Evolutionary conservation across 805 yeast genomes (phyloP).

Genomic region (Tetrapisispora taiwanensis): DNA sequence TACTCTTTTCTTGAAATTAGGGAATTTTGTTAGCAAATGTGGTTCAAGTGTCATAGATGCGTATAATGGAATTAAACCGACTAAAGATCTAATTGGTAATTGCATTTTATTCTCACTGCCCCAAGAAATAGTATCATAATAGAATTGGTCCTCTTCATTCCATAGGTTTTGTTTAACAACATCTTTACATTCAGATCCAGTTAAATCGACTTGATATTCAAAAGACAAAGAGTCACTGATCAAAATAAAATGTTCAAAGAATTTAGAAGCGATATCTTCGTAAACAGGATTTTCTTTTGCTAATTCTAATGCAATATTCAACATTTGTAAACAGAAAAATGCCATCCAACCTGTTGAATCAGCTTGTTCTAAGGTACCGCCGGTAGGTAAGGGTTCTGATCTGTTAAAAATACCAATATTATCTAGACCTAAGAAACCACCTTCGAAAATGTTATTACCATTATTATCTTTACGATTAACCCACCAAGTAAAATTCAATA

Average conservation of each 20-base stretch:
- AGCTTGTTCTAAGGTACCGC: constrained; percentile 84
- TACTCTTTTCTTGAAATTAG: constrained; percentile 70
- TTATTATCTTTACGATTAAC: constrained; percentile 80
- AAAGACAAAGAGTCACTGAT: constrained; percentile 92
- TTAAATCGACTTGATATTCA: constrained; percentile 27
- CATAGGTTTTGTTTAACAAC: constrained; percentile 59
- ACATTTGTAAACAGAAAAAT: constrained; percentile 79
- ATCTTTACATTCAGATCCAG: constrained; percentile 30
- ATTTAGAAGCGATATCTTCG: constrained; percentile 88
- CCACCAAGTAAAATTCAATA: constrained; percentile 95
- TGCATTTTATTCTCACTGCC: constrained; percentile 58
- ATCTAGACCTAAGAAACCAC: constrained; percentile 88
- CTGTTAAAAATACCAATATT: constrained; percentile 89
- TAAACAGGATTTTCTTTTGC: constrained; percentile 79
- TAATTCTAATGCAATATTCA: constrained; percentile 82
- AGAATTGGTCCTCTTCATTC: constrained; percentile 84
- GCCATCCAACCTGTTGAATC: constrained; percentile 99
- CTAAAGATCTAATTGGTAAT: constrained; percentile 78
- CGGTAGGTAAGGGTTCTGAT: constrained; percentile 87
- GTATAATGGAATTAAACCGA: constrained; percentile 83
- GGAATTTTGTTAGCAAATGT: constrained; percentile 63
- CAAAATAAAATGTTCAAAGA: constrained; percentile 82
- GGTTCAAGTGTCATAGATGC: constrained; percentile 86
- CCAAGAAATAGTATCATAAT: constrained; percentile 83
- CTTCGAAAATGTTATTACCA: constrained; percentile 86